Percentiles rank a stretch among this genome's conserved stretches.
phyloP scores from a whole-genome alignment of 2,329 filamentous ascomycete species.

The Ascomycota sp. region DNA sequence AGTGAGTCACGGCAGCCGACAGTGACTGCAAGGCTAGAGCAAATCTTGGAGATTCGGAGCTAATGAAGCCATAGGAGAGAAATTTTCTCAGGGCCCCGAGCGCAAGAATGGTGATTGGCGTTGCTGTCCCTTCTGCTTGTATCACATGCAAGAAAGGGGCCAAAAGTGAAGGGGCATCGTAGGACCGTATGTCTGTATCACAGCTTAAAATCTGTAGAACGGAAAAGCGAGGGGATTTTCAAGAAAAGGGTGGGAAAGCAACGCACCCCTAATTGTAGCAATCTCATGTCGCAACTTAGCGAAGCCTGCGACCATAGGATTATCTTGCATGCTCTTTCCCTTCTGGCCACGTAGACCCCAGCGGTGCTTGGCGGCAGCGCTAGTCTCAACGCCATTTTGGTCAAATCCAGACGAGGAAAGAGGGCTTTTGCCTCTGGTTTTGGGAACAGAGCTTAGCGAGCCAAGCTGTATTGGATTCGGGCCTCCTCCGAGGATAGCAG shows the following conservation, averaged over 20 bases:
- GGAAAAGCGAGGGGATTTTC: neutral
- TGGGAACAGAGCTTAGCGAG: slow-evolving; percentile 19
- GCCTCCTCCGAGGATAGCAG: slow-evolving; percentile 72
- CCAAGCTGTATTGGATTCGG: slow-evolving; percentile 34
- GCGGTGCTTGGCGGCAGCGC: slow-evolving; percentile 40
- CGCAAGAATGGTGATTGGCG: slow-evolving; percentile 84
- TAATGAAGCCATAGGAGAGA: slow-evolving; percentile 81
- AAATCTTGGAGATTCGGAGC: slow-evolving; percentile 63
- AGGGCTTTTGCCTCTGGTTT: slow-evolving; percentile 20
- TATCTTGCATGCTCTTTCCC: slow-evolving; percentile 92
- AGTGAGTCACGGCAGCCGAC: slow-evolving; percentile 88
- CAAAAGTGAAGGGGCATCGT: slow-evolving; percentile 73
- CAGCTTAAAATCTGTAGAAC: neutral
- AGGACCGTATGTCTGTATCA: slow-evolving; percentile 53
- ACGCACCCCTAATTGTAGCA: slow-evolving; percentile 53
- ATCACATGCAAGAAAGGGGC: slow-evolving; percentile 94
- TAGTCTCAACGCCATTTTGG: slow-evolving; percentile 26
- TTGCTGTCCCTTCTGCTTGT: slow-evolving; percentile 83
- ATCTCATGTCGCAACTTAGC: slow-evolving; percentile 72
- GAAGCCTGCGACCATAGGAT: slow-evolving; percentile 87
- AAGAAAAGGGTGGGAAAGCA: neutral
- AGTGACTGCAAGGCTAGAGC: slow-evolving; percentile 82
- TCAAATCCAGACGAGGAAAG: slow-evolving; percentile 9
- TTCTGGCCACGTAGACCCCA: slow-evolving; percentile 91
- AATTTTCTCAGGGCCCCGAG: slow-evolving; percentile 90